Evolutionary conservation across 1,139 yeast species (phyloP), one percentile per base, ranked within the genome.

Genomic region (Scheffersomyces lignicola): DNA sequence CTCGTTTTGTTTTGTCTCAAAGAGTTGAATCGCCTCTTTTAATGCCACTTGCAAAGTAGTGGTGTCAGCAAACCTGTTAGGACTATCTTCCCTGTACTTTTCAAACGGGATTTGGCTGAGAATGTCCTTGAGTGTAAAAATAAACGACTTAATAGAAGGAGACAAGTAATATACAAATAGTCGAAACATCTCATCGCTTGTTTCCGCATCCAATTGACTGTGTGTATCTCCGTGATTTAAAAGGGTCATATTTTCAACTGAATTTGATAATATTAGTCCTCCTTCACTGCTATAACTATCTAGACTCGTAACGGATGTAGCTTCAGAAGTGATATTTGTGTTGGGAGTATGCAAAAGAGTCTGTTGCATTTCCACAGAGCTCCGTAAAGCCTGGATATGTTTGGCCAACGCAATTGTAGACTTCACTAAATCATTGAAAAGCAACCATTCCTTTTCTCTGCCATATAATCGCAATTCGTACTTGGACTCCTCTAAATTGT

Each of bases 291-390:
- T 29, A 30, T 40, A 49, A 23, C 59, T 54, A 17, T 47, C 49
- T 31, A 53, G 31, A 31, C 57, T 56, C 3, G 46, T 31, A n/a
- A 17, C 18, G 3, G 24, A 17, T 4, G 31, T 25, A 3, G 44
- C 35, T 4, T 42, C 37, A 10, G 40, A 47, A 8, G 31, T 32
- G 7, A 33, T 41, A 11, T 35, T 15, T 7, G 31, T 37, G 5
- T 40, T 40, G 18, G 33, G 33, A 11, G 18, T 51, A 37, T 65
- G 69, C 13, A 80, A 57, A 18, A 80, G 56, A 23, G 69, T 68
- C 71, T 78, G 70, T 51, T 81, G 85, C 65, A 83, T 82, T 40
- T 80, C 83, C 2, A 80, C 76, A 8, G 90, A 81, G 25, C 83
- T 73, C 41, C 78, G 64, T 43, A 87, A 62, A 0, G 92, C 94